phyloP scores from a whole-genome alignment of 139 green algal genomes.

The Haematococcus lacustris region DNA sequence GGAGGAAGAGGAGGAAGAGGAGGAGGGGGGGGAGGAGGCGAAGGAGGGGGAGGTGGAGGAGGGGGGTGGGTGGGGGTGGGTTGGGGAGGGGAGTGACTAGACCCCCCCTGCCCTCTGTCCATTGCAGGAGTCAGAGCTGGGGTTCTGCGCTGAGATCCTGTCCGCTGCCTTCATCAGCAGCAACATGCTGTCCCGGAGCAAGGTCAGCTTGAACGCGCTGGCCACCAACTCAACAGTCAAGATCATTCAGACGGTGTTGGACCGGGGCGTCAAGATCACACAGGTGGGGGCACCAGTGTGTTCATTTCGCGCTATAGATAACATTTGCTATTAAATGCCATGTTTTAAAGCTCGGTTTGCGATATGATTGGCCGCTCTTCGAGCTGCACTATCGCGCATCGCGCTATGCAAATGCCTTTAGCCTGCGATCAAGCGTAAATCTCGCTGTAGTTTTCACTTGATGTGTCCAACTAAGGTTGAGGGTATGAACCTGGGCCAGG shows the following conservation, averaged over 20 bases:
- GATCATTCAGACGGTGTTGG: conserved; percentile 45
- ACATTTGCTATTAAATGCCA: too few relatives aligned
- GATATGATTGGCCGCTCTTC: too few relatives aligned
- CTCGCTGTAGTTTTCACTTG: too few relatives aligned
- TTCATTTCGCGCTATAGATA: too few relatives aligned
- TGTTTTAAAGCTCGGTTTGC: too few relatives aligned
- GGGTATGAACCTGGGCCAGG: too few relatives aligned
- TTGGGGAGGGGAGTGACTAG: conserved; percentile 6
- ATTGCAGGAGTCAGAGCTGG: conserved; percentile 26
- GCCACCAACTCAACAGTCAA: conserved; percentile 23
- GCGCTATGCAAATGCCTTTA: too few relatives aligned
- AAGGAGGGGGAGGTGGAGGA: not conserved
- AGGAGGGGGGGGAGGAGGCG: not conserved
- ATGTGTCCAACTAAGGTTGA: too few relatives aligned
- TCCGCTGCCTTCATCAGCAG: conserved; percentile 57
- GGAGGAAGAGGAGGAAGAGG: not conserved
- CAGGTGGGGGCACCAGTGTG: too few relatives aligned
- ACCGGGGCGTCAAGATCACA: conserved; percentile 34
- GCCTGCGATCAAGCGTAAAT: too few relatives aligned
- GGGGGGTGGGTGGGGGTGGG: not conserved
- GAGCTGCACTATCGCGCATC: too few relatives aligned
- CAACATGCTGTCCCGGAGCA: conserved; percentile 59
- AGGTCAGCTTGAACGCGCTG: conserved; percentile 16
- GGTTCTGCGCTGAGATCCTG: conserved; percentile 55
- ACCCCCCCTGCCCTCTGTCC: not conserved